Evolutionary conservation across 2,329 filamentous ascomycete species (phyloP), one percentile per base, ranked within the genome.

Genomic region (Neonectria hederae): DNA sequence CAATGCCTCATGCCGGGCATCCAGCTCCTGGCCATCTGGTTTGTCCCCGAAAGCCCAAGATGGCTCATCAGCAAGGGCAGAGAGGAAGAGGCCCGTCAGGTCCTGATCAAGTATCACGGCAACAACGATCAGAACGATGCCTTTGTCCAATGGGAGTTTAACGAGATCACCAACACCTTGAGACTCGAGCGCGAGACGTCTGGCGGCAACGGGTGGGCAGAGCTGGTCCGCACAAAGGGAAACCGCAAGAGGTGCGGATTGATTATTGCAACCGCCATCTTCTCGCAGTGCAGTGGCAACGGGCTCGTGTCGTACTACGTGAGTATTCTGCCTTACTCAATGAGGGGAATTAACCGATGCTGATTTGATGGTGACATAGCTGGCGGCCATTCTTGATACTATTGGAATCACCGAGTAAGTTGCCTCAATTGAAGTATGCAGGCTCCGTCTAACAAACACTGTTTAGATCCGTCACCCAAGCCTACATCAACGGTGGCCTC

Each of bases 401-500:
- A 73, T 73, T 4, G 71, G 71, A 0, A 73, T 73, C 2, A 73
- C 67, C 1, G 63, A 73, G 70, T 73, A 52, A 62, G 70, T 63
- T 17, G 0, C 5, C 1, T 0, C 1, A 0, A 5, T 2, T 0
- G 0, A n/a, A 2, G 1, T 2, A 0, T 2, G 7, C 5, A 0
- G 0, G 3, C 0, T 1, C 2, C 3, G 14, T 26, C 53, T 72
- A 53, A 72, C 45, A 14, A 40, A 8, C n/a, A 3, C 13, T 2
- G 0, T 0, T 0, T 1, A 72, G 69, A 13, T 67, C 71, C 3
- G 53, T 69, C 17, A 73, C 68, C 0, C 71, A 72, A 38, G 65
- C 69, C 9, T 66, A 69, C n/a, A 71, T 73, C 61, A 73, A 73
- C 42, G 71, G 69, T 0, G 71, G 71, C 2, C 56, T 73, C 5